These are phyloP conservation scores for Moesziomyces sp. DNA, from an alignment of 1,284 basidiomycete species.

Conservation along the genomic window DNA sequence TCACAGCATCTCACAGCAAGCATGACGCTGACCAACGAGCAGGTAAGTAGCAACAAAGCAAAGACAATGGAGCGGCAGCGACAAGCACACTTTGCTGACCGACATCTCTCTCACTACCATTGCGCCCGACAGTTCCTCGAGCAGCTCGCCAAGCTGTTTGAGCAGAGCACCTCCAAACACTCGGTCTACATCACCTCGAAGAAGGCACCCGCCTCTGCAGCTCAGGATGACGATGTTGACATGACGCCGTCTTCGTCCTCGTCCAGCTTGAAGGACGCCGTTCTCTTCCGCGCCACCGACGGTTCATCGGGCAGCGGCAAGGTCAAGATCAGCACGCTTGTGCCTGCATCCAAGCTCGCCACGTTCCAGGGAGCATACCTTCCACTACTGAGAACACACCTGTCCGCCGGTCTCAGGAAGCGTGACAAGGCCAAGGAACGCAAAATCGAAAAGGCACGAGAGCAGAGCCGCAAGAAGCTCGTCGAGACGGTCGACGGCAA, in stretches of 20 bases:
- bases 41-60: constrained; percentile 15
- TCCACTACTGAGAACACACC: constrained; percentile 53
- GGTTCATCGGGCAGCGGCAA: constrained; percentile 47
- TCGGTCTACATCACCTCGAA: constrained; percentile 62
- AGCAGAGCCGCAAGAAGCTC: constrained; percentile 55
- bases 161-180: constrained; percentile 42
- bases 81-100: not conserved
- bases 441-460: constrained; percentile 55
- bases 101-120: not conserved
- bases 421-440: constrained; percentile 66
- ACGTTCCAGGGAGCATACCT: constrained; percentile 51
- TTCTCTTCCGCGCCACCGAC: constrained; percentile 61
- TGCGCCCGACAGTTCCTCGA: constrained; percentile 48
- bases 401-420: constrained; percentile 55
- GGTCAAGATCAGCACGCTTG: constrained; percentile 55
- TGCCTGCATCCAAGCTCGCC: constrained; percentile 42
- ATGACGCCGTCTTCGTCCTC: constrained; percentile 41
- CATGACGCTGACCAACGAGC: constrained; percentile 36
- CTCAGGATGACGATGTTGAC: constrained; percentile 29
- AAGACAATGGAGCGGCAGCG: too few species aligned
- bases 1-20: not conserved
- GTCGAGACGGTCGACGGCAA: constrained; percentile 51
- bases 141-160: constrained; percentile 54
- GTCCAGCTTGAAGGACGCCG: constrained; percentile 16
- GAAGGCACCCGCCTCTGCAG: constrained; percentile 29